phyloP scores from a whole-genome alignment of 2,329 filamentous ascomycete species.

The Colletotrichum sp. region DNA sequence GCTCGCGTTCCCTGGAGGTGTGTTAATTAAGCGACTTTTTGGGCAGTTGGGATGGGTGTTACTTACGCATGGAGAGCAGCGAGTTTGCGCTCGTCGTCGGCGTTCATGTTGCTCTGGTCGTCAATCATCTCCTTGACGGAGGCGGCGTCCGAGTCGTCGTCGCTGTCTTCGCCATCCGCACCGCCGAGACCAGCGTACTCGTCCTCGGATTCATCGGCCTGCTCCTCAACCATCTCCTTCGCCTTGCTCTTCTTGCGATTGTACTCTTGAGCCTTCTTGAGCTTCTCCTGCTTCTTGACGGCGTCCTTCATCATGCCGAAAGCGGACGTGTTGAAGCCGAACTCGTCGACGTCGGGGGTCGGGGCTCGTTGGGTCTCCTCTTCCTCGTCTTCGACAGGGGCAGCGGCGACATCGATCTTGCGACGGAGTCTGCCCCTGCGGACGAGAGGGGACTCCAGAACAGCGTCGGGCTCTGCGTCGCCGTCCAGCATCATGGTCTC shows the following conservation, averaged over 20 bases:
- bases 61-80: conserved; percentile 90
- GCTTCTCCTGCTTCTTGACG: conserved; percentile 60
- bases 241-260: conserved; percentile 89
- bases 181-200: conserved; percentile 96
- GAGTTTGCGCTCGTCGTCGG: conserved; percentile 80
- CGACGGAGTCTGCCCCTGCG: conserved; percentile 62
- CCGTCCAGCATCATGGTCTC: conserved; percentile 68
- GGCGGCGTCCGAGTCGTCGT: conserved; percentile 72
- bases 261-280: conserved; percentile 61
- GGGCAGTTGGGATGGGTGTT: not conserved
- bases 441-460: conserved; percentile 69
- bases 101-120: conserved; percentile 72
- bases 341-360: conserved; percentile 33
- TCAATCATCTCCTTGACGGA: conserved; percentile 89
- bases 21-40: not conserved
- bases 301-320: conserved; percentile 77
- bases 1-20: conserved; percentile 72
- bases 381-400: conserved; percentile 46
- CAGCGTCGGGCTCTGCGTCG: conserved; percentile 39
- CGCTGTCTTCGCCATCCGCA: conserved; percentile 83
- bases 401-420: conserved; percentile 43
- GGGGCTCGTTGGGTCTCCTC: conserved; percentile 25
- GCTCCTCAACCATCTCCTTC: conserved; percentile 86
- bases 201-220: conserved; percentile 96
- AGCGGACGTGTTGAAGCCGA: conserved; percentile 51